Conservation (phyloP, 1,284 basidiomycete genomes). For the Puccinia polysora region DNA sequence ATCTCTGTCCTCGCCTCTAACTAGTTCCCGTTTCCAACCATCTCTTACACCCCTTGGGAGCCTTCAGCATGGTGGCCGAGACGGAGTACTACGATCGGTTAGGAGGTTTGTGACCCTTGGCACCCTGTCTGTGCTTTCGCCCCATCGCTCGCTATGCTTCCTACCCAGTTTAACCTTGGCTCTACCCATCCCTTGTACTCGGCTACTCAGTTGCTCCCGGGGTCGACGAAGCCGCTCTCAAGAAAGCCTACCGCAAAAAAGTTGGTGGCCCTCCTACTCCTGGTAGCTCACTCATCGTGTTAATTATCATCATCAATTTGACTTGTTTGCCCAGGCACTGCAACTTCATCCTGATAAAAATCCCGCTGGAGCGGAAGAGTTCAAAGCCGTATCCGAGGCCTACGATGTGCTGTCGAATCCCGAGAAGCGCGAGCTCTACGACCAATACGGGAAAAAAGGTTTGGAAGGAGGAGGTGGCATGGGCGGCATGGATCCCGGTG, state of each 20-base stretch:
- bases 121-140: background rate
- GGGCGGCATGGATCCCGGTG: slow-evolving; percentile 88
- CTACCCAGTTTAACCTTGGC: background rate
- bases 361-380: slow-evolving; percentile 65
- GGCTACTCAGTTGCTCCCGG: slow-evolving; percentile 18
- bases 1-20: background rate
- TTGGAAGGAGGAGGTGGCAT: slow-evolving; percentile 63
- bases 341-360: slow-evolving; percentile 86
- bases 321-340: slow-evolving; percentile 63
- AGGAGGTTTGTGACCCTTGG: slow-evolving; percentile 6
- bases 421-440: slow-evolving; percentile 79
- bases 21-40: too few species aligned
- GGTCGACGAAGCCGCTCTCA: slow-evolving; percentile 34
- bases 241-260: slow-evolving; percentile 85
- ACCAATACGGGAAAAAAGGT: slow-evolving; percentile 88
- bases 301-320: slow-evolving; percentile 40
- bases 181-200: too few species aligned
- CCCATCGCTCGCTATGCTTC: background rate
- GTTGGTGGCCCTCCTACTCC: slow-evolving; percentile 51
- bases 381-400: slow-evolving; percentile 88
- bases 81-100: slow-evolving; percentile 36
- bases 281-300: slow-evolving; percentile 45
- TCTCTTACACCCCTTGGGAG: too few species aligned
- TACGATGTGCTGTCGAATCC: slow-evolving; percentile 91
- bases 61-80: slow-evolving; percentile 29